phyloP scores from a whole-genome alignment of 2,329 filamentous ascomycete species.

The Venturia aucupariae region DNA sequence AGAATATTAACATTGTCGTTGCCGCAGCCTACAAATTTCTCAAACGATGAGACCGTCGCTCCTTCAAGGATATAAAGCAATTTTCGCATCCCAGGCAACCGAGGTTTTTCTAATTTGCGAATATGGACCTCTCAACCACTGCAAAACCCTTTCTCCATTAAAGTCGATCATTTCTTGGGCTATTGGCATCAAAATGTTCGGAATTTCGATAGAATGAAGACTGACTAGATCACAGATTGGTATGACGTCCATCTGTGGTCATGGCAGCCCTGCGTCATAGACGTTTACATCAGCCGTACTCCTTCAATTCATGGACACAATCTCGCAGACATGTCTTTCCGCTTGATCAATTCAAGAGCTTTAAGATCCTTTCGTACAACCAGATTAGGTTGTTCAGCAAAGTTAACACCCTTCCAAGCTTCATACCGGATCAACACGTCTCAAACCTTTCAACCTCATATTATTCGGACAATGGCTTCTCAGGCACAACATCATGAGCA shows the following conservation, averaged over 20 bases:
- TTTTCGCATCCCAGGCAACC: neutral
- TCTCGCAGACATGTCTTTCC: neutral
- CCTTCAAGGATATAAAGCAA: too few species aligned
- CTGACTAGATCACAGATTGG: neutral
- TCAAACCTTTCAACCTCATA: neutral
- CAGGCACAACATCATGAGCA: slow-evolving; percentile 24
- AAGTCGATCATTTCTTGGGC: too few species aligned
- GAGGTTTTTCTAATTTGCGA: neutral
- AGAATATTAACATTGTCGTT: too few species aligned
- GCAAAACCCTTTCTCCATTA: neutral
- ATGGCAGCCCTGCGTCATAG: neutral
- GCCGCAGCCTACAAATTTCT: too few species aligned
- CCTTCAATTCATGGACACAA: neutral
- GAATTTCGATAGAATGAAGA: neutral
- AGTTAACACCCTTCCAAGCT: neutral
- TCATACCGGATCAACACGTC: neutral
- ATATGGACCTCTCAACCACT: too few species aligned
- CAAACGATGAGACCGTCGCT: too few species aligned
- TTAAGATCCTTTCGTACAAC: neutral
- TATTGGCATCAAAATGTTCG: too few species aligned
- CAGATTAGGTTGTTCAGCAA: neutral
- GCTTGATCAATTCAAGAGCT: neutral
- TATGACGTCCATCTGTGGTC: neutral
- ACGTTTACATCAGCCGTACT: neutral
- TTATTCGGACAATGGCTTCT: slow-evolving; percentile 21